Conservation (phyloP, 345 rosid genomes). For the Eucalyptus shirleyi region DNA sequence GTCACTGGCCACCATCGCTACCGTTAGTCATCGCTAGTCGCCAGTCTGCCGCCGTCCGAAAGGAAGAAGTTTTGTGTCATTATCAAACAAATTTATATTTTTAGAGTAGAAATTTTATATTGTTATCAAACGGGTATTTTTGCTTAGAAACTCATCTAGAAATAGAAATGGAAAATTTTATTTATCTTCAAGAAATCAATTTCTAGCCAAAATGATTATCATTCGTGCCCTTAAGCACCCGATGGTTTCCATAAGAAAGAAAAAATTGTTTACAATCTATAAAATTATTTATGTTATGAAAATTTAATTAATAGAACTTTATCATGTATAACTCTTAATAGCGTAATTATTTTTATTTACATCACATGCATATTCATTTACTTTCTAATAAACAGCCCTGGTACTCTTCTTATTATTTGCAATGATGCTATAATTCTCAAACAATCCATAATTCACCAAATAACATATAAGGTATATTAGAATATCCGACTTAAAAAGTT, state of each 20-base stretch:
- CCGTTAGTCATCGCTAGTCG: accelerated
- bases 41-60: accelerated
- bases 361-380: background rate
- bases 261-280: background rate
- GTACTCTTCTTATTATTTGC: background rate
- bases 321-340: background rate
- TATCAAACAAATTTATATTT: too few relatives aligned
- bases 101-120: too few relatives aligned
- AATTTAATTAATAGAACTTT: background rate
- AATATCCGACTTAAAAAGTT: background rate
- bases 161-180: too few relatives aligned
- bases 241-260: background rate
- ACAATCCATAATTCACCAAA: background rate
- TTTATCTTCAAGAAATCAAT: too few relatives aligned
- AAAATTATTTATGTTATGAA: background rate
- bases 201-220: too few relatives aligned
- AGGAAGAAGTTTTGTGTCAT: too few relatives aligned
- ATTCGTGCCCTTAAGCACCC: too few relatives aligned
- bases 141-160: too few relatives aligned
- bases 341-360: background rate
- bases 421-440: background rate
- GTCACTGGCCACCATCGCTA: too few relatives aligned
- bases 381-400: background rate
- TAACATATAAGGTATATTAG: background rate
- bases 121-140: too few relatives aligned